Evolutionary conservation across 768 basidiomycete genomes (phyloP).

Genomic region (Crucibulum laeve): DNA sequence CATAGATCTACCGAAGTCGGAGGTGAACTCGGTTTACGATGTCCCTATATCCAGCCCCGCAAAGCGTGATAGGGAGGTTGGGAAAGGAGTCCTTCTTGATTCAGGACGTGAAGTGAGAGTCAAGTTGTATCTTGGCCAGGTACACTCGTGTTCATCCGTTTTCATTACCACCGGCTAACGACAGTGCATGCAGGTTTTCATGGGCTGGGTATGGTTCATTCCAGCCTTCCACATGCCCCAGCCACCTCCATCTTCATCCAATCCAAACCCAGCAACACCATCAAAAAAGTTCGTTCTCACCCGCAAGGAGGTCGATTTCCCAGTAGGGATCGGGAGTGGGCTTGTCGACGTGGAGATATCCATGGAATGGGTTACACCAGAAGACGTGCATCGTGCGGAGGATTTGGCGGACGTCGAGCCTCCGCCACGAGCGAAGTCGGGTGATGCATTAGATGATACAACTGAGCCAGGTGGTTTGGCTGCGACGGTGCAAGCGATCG

Average conservation of each 20-base stretch:
- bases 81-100: conserved; percentile 54
- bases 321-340: conserved; percentile 64
- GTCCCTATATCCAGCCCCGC: conserved; percentile 16
- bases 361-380: conserved; percentile 41
- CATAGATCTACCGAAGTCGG: conserved; percentile 28
- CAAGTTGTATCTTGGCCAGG: conserved; percentile 73
- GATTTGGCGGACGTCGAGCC: conserved; percentile 12
- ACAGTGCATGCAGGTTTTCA: conserved; percentile 46
- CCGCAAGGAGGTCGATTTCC: conserved; percentile 71
- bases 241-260: conserved; percentile 23
- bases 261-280: conserved; percentile 10
- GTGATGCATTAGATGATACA: conserved; percentile 16
- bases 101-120: conserved; percentile 63
- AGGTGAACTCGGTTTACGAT: conserved; percentile 41
- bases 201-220: conserved; percentile 87
- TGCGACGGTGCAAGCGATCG: conserved; percentile 23
- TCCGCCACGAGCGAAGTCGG: conserved; percentile 18
- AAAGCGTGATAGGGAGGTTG: conserved; percentile 12
- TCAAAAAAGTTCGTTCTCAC: conserved; percentile 40
- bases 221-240: conserved; percentile 77
- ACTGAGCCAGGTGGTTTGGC: conserved; percentile 24
- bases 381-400: background rate
- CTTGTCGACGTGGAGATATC: conserved; percentile 65
- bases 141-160: conserved; percentile 17
- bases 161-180: conserved; percentile 3